Conservation (phyloP, 2,329 filamentous ascomycete genomes). For the Phaeomoniella chlamydospora region DNA sequence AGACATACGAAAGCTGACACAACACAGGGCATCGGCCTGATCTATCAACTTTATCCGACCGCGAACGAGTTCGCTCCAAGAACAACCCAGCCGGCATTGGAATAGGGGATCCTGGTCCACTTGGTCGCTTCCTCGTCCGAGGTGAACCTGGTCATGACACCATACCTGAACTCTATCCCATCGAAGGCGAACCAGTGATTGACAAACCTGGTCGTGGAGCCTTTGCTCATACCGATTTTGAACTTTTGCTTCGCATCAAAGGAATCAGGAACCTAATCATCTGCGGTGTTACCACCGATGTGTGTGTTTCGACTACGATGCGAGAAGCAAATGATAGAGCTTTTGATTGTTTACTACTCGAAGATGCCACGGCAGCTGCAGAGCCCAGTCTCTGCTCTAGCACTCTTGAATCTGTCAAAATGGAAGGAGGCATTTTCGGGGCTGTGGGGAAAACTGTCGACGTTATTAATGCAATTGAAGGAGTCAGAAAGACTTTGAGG, state of each 20-base stretch:
- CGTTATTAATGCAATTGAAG: conserved; percentile 23
- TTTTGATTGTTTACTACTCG: conserved; percentile 37
- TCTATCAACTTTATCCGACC: conserved; percentile 38
- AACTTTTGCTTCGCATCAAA: conserved; percentile 33
- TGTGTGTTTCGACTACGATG: conserved; percentile 40
- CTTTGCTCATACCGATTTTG: conserved; percentile 40
- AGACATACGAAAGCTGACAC: too few relatives aligned
- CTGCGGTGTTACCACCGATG: conserved; percentile 41
- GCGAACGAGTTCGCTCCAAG: conserved; percentile 38
- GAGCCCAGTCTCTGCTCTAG: conserved; percentile 24
- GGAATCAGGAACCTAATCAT: conserved; percentile 38
- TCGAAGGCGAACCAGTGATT: conserved; percentile 33
- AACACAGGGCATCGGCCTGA: conserved; percentile 32
- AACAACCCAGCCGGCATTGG: conserved; percentile 37
- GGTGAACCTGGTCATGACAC: conserved; percentile 45
- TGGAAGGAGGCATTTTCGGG: conserved; percentile 32
- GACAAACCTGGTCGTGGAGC: conserved; percentile 41
- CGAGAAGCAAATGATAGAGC: conserved; percentile 41
- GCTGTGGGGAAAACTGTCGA: conserved; percentile 23
- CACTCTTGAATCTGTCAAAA: conserved; percentile 27
- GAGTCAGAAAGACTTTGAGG: not conserved
- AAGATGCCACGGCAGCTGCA: conserved; percentile 31
- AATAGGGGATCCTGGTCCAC: conserved; percentile 36
- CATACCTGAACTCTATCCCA: conserved; percentile 36
- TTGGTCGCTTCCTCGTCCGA: conserved; percentile 43